Conservation (phyloP, 176 grass and related monocot genomes). For the Carex pumila region DNA sequence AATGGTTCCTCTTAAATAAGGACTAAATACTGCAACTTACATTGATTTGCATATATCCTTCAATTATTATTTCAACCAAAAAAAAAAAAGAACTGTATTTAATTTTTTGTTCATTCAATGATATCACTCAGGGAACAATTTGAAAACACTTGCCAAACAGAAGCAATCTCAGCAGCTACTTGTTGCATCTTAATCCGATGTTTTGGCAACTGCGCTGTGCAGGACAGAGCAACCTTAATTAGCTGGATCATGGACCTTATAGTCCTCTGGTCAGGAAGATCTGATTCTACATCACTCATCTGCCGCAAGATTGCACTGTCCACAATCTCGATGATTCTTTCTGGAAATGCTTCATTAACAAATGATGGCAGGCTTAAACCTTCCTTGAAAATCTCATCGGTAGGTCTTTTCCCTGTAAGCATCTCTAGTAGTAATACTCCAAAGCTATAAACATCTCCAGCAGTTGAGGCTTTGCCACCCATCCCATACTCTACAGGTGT, state of each 20-base stretch:
- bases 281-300: background rate
- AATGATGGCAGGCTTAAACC: background rate
- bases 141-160: conserved; percentile 5
- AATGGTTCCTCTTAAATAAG: background rate
- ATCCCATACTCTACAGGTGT: conserved; percentile 28
- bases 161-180: conserved; percentile 12
- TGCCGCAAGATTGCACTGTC: conserved; percentile 6
- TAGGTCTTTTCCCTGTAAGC: conserved; percentile 18
- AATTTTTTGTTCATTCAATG: background rate
- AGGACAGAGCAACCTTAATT: conserved; percentile 25
- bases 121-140: background rate
- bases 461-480: conserved; percentile 15
- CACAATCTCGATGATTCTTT: background rate
- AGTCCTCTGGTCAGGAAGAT: background rate
- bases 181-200: conserved; percentile 22
- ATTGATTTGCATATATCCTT: background rate
- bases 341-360: conserved; percentile 9
- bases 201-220: conserved; percentile 21
- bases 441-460: conserved; percentile 18
- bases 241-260: conserved; percentile 22
- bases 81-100: too few species aligned
- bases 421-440: conserved; percentile 5
- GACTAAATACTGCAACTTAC: background rate
- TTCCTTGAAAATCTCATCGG: conserved; percentile 12
- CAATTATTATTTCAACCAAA: background rate